phyloP scores from a whole-genome alignment of 805 yeast species.

The Blastobotrys peoriensis region DNA sequence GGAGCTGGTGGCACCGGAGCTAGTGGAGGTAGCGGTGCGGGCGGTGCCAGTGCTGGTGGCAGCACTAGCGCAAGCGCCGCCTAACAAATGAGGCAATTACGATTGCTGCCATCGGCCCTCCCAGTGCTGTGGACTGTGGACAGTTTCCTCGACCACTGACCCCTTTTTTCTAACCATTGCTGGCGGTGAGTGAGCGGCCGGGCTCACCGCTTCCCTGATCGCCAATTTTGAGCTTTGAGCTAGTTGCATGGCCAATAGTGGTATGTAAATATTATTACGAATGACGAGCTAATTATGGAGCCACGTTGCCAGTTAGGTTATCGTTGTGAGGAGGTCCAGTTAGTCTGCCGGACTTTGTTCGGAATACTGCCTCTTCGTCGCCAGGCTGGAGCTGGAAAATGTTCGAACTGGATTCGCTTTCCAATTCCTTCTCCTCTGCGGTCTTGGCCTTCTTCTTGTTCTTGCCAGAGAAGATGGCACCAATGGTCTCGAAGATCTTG shows the following conservation, averaged over 20 bases:
- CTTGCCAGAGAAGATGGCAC: conserved; percentile 1
- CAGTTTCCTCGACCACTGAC: too few species aligned
- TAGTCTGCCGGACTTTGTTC: not conserved
- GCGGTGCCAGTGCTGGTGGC: not conserved
- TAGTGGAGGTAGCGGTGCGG: not conserved
- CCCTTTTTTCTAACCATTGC: too few species aligned
- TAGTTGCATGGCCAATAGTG: too few species aligned
- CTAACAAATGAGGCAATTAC: too few species aligned
- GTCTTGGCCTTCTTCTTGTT: not conserved
- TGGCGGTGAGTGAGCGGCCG: too few species aligned
- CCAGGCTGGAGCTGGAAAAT: conserved; percentile 12
- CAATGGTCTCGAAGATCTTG: conserved; percentile 3
- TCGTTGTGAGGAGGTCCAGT: not conserved
- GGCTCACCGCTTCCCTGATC: too few species aligned
- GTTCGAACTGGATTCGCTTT: conserved; percentile 1
- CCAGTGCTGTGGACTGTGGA: too few species aligned
- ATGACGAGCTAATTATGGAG: too few species aligned
- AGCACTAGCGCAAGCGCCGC: too few species aligned
- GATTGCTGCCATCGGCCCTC: too few species aligned
- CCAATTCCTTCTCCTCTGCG: conserved; percentile 4
- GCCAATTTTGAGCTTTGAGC: too few species aligned
- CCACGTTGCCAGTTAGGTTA: not conserved
- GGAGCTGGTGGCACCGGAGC: not conserved
- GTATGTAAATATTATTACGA: too few species aligned
- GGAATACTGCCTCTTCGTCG: conserved; percentile 11